phyloP scores from a whole-genome alignment of 192 early-diverging fungal genomes.

The Coemansia guatemalensis region DNA sequence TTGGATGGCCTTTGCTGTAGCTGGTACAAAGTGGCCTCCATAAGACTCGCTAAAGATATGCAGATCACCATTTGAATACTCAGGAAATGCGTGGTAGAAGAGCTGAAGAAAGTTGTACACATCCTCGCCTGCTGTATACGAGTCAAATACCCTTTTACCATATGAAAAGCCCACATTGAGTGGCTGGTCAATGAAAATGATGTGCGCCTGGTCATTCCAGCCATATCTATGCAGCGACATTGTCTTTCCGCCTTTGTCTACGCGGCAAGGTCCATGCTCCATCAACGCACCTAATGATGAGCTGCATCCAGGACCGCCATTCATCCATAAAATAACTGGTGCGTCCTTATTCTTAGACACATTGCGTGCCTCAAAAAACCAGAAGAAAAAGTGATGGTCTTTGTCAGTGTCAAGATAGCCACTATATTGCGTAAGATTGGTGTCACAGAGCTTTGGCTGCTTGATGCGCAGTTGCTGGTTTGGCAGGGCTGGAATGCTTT shows the following conservation, averaged over 20 bases:
- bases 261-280: constrained; percentile 88
- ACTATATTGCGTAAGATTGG: constrained; percentile 84
- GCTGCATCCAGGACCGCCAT: constrained; percentile 83
- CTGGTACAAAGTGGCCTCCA: constrained; percentile 97
- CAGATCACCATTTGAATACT: too few species aligned
- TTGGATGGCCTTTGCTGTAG: constrained; percentile 78
- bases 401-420: too few species aligned
- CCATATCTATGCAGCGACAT: constrained; percentile 69
- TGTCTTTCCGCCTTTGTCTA: constrained; percentile 69
- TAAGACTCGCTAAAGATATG: too few species aligned
- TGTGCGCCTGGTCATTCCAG: constrained; percentile 91
- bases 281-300: constrained; percentile 76
- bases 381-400: too few species aligned
- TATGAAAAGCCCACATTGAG: too few species aligned
- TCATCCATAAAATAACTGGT: constrained; percentile 77
- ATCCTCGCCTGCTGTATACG: too few species aligned
- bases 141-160: constrained; percentile 70
- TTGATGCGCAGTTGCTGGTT: constrained; percentile 69
- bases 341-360: constrained; percentile 62
- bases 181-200: constrained; percentile 86
- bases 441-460: constrained; percentile 88
- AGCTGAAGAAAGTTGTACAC: too few species aligned
- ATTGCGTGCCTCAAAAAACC: constrained; percentile 84
- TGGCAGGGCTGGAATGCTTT: constrained; percentile 61
- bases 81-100: too few species aligned